Evolutionary conservation across 1,139 yeast genomes (phyloP).

Genomic region (Chernovozyma aurita): DNA sequence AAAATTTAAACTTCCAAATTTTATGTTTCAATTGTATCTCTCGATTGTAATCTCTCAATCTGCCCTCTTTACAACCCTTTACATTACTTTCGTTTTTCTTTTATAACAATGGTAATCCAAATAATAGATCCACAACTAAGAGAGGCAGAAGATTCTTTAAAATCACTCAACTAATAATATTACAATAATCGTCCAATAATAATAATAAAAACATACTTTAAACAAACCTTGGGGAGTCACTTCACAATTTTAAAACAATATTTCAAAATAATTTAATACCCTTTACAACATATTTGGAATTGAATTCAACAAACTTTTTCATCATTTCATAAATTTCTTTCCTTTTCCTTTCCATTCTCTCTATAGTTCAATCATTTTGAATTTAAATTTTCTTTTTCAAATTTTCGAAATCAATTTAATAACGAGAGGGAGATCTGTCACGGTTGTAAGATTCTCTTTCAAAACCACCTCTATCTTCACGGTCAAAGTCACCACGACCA

Average conservation of each 20-base stretch:
- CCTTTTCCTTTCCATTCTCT: background rate
- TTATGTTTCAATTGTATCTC: too few relatives aligned
- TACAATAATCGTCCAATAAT: slow-evolving; percentile 1
- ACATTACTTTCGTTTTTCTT: slow-evolving; percentile 1
- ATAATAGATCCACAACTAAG: slow-evolving; percentile 3
- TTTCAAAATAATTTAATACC: slow-evolving; percentile 1
- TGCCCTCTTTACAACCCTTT: too few relatives aligned
- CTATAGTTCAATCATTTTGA: background rate
- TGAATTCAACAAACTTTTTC: too few relatives aligned
- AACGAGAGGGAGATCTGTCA: slow-evolving; percentile 49
- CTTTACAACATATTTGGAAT: too few relatives aligned
- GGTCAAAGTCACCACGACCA: slow-evolving; percentile 29
- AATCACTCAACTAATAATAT: background rate
- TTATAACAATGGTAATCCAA: slow-evolving; percentile 1
- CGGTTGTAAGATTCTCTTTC: slow-evolving; percentile 42
- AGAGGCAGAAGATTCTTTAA: background rate
- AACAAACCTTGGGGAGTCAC: too few relatives aligned
- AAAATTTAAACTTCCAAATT: too few relatives aligned
- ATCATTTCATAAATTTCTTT: background rate
- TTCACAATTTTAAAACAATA: too few relatives aligned
- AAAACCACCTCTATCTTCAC: slow-evolving; percentile 26
- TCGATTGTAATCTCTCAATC: too few relatives aligned
- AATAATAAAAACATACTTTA: slow-evolving; percentile 3
- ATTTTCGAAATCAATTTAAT: slow-evolving; percentile 16
- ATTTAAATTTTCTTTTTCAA: background rate